Percentiles rank a stretch among this genome's conserved stretches.
Evolutionary conservation across 345 rosid genomes (phyloP).

Genomic region (Dipteronia sinensis): DNA sequence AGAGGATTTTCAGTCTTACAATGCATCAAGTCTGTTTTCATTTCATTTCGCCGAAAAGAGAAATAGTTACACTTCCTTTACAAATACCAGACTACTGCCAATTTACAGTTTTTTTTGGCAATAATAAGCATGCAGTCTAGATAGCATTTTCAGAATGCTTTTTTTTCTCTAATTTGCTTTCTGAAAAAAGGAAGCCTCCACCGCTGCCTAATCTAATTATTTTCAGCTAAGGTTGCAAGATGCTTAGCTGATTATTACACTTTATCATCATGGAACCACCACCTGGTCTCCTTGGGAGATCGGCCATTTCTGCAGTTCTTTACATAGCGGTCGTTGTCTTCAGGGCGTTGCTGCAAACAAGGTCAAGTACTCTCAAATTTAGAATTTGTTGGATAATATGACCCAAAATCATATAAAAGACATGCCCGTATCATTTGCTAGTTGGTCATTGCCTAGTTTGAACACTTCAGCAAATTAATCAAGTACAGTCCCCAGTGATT

Average conservation of each 20-base stretch:
- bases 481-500: neutral
- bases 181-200: slow-evolving; percentile 14
- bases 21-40: neutral
- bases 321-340: slow-evolving; percentile 95
- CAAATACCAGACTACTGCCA: slow-evolving; percentile 30
- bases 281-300: slow-evolving; percentile 99
- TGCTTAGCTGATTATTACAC: slow-evolving; percentile 47
- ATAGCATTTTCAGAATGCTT: slow-evolving; percentile 30
- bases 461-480: slow-evolving; percentile 2
- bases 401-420: slow-evolving; percentile 4
- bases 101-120: slow-evolving; percentile 25
- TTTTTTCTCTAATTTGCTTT: slow-evolving; percentile 22
- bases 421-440: neutral
- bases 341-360: slow-evolving; percentile 86
- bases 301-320: slow-evolving; percentile 94
- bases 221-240: slow-evolving; percentile 21
- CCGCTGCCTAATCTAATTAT: slow-evolving; percentile 22
- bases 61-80: slow-evolving; percentile 30
- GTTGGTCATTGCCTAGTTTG: neutral
- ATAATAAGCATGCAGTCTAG: slow-evolving; percentile 22
- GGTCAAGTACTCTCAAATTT: slow-evolving; percentile 1
- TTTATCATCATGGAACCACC: slow-evolving; percentile 99
- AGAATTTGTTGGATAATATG: neutral
- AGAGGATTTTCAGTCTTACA: neutral
- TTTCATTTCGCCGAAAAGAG: slow-evolving; percentile 14